Conservation (phyloP, 179 eudicot species). For the Spinacia oleracea region DNA sequence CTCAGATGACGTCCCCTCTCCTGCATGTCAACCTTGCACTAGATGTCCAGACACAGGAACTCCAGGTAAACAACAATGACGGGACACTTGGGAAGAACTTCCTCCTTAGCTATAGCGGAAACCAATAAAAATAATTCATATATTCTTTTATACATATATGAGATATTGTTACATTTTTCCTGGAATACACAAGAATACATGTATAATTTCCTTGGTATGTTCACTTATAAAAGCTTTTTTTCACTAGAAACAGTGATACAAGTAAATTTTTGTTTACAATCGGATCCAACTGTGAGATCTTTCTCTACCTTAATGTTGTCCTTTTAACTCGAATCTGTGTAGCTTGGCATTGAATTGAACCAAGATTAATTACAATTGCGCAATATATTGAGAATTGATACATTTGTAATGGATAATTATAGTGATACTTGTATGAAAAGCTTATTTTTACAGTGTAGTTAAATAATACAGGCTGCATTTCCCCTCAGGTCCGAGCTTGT, state of each 20-base stretch:
- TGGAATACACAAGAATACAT: background rate
- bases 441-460: too few relatives aligned
- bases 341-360: background rate
- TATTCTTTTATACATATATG: constrained; percentile 27
- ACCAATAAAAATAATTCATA: constrained; percentile 20
- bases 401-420: too few relatives aligned
- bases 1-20: constrained; percentile 43
- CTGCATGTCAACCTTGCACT: constrained; percentile 52
- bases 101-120: constrained; percentile 8
- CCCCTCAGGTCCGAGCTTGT: too few relatives aligned
- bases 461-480: too few relatives aligned
- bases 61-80: constrained; percentile 39
- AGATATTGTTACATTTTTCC: background rate
- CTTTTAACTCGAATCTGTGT: background rate
- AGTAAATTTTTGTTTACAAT: background rate
- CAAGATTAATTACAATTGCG: background rate
- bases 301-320: background rate
- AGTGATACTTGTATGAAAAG: too few relatives aligned
- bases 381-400: too few relatives aligned
- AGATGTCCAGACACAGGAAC: constrained; percentile 39
- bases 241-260: too few relatives aligned
- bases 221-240: background rate
- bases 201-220: constrained; percentile 1
- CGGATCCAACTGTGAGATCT: background rate
- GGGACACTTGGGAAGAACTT: constrained; percentile 13